Evolutionary conservation across 2,329 filamentous ascomycete species (phyloP), one percentile per base, ranked within the genome.

Genomic region (Chaetomiaceae sp.): DNA sequence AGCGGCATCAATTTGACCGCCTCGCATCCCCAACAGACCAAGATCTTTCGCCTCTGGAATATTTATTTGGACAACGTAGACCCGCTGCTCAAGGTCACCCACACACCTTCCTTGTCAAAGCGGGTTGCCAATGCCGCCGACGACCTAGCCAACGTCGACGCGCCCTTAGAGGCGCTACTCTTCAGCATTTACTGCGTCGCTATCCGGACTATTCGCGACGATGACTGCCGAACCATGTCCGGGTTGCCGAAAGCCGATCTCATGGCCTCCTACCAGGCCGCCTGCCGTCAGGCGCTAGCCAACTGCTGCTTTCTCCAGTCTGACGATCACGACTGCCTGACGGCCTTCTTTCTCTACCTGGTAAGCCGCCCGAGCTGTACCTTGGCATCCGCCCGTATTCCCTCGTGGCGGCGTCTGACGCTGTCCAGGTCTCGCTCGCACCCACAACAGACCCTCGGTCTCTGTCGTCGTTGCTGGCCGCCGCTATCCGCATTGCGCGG

Each of bases 61-160:
- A 62, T 72, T 0, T 83, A 76, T 51, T 60, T 81, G 0, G 70
- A 79, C 22, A 78, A 79, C 33, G 71, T 81, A 41, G 68, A 82
- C 51, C 78, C 78, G 0, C 52, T 83, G 2, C 60, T 81, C n/a
- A 81, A 79, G 42, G 66, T 81, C 29, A 74, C 75, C 0, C 79
- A 83, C 53, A 69, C 71, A 0, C 77, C 78, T 0, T 78, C 61
- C 1, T 56, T 81, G 0, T 78, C 82, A 50, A 53, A 57, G 1
- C 69, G 67, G 3, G 70, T 83, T 5, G 67, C 81, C 11, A 69
- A 77, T 15, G 75, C 73, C 1, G 64, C 64, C 0, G 61, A 65
- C 8, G 63, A 77, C 30, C 9, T 74, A 1, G 50, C 56, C 2
- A 66, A 60, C 14, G 62, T 76, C 9, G 54, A 55, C 2, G 60